Evolutionary conservation across 192 early-diverging fungal genomes (phyloP), one percentile per base, ranked within the genome.

Genomic region (Umbelopsis vinacea): DNA sequence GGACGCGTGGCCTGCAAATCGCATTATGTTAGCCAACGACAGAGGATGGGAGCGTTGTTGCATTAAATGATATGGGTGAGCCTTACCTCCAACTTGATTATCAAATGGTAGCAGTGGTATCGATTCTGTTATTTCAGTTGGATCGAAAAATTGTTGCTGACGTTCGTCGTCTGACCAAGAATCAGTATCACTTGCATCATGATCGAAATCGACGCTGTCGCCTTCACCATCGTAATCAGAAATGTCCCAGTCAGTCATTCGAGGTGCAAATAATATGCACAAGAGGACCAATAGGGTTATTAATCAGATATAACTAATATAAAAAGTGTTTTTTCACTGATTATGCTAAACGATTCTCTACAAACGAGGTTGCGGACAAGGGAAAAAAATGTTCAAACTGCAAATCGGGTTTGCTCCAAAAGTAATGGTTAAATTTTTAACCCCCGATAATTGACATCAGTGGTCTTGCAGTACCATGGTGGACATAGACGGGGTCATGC

Each of bases 51-150:
- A 4, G 26, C 17, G 6, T 19, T 19, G 33, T 37, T 37, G 1
- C 33, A 29, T 37, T 2, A 37, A 35, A 37, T 17, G 35, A 29
- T 3, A 11, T 37, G 15, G 19, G 19, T 7, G 33, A 7, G 11
- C 15, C 15, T 63, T 63, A 0, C 98, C 98, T n/a, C 98, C 98
- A 26, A 95, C 93, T 74, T 94, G 92, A 79, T 95, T 92, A n/a
- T 80, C 84, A 80, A 92, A 95, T 22, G 93, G 93, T 46, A 89
- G 84, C 37, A 95, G 74, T 5, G 88, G 89, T 53, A 95, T 71
- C 37, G 92, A 87, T 35, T 70, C 55, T 2, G 70, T 74, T 15
- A 75, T 57, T 47, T 76, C 38, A n/a, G 69, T 74, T 14, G 79
- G 79, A 69, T 81, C 79, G 68, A 74, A 73, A 4, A 72, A 43